Percentiles rank a stretch among this genome's conserved stretches.
Evolutionary conservation across 208 protist species (phyloP).

Genomic region (Zelonia costaricensis): DNA sequence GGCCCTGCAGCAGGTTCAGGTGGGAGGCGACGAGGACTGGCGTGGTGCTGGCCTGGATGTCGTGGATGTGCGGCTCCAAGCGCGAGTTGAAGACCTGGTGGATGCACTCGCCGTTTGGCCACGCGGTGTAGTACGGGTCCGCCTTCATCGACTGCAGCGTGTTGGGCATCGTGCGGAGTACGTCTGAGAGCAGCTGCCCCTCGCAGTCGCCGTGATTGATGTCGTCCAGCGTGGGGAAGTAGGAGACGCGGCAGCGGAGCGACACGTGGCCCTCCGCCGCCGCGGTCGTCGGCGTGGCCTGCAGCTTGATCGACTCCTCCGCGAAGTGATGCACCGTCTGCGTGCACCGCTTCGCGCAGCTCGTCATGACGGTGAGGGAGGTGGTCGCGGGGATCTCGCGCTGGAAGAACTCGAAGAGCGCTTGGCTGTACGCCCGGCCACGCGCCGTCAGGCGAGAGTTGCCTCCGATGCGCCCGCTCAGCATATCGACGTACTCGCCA

Average conservation of each 20-base stretch:
- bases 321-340: conserved; percentile 85
- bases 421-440: conserved; percentile 71
- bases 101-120: conserved; percentile 89
- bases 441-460: conserved; percentile 82
- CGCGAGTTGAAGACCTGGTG: conserved; percentile 89
- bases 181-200: conserved; percentile 71
- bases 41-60: conserved; percentile 82
- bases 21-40: conserved; percentile 86
- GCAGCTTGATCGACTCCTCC: conserved; percentile 42
- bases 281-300: not conserved
- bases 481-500: conserved; percentile 87
- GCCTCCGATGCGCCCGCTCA: conserved; percentile 73
- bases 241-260: conserved; percentile 75
- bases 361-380: conserved; percentile 76
- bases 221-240: conserved; percentile 87
- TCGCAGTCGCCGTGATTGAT: conserved; percentile 89
- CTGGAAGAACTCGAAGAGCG: conserved; percentile 73
- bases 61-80: conserved; percentile 89
- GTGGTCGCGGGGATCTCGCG: conserved; percentile 34
- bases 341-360: conserved; percentile 78
- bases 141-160: conserved; percentile 75
- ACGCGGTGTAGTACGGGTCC: conserved; percentile 86
- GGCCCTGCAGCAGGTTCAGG: conserved; percentile 75
- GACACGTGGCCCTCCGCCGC: conserved; percentile 1
- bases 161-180: conserved; percentile 75